Conservation (phyloP, 306 rosid species). For the Prunus armeniaca region DNA sequence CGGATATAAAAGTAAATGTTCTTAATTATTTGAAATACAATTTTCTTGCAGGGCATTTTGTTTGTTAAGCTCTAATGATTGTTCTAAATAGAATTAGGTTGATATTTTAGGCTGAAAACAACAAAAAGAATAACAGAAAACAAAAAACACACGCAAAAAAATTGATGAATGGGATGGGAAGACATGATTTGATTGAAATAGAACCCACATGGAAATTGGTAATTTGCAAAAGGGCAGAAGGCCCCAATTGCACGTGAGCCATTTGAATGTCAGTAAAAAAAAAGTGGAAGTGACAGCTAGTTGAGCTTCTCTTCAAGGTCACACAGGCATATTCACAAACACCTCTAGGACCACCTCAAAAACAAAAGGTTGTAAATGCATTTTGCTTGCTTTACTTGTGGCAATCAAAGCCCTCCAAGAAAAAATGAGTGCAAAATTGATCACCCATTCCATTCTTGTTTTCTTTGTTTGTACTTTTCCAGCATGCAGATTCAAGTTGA, state of each 20-base stretch:
- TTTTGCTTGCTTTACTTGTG: conserved; percentile 10
- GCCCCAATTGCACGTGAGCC: conserved; percentile 41
- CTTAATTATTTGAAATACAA: too few relatives aligned
- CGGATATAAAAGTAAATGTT: fast-evolving
- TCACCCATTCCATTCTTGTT: neutral
- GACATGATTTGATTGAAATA: neutral
- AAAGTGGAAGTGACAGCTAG: conserved; percentile 23
- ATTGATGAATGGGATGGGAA: neutral
- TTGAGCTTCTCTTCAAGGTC: conserved; percentile 33
- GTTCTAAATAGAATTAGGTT: neutral
- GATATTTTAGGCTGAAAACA: neutral
- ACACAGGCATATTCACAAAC: conserved; percentile 4
- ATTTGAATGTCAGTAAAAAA: neutral
- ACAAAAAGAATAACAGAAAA: neutral
- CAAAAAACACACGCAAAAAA: neutral
- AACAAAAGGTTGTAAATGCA: neutral
- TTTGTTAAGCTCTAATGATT: too few relatives aligned
- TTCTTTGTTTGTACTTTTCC: neutral
- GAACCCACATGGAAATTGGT: conserved; percentile 14
- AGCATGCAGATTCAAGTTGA: neutral
- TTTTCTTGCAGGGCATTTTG: too few relatives aligned
- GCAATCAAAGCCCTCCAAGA: conserved; percentile 7
- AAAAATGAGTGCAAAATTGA: conserved; percentile 7
- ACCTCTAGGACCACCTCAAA: conserved; percentile 38
- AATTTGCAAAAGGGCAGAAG: neutral